Base-by-base conservation (phyloP, 2,329 filamentous ascomycete genomes). In the Ophiostoma sp. region DNA sequence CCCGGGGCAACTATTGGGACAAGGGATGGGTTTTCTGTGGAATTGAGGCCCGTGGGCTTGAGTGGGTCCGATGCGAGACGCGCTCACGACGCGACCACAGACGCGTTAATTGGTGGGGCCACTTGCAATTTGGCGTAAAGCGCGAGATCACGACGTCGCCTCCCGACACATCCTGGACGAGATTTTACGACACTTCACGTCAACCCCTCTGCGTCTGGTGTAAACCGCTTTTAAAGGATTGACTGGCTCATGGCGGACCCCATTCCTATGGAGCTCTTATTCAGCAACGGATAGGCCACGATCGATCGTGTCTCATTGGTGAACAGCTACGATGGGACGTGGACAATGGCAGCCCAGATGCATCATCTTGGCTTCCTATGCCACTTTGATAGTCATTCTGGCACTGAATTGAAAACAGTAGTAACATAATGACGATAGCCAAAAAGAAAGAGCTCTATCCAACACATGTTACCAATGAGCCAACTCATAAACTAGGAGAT, bases 1-100 rank as follows among this genome's bases (percentile, higher is more conserved):
- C 63, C 62, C 63, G 63, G 41, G 63, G 63, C 63, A 64, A 64
- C 63, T 44, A 64, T 64, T 64, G 62, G 62, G 62, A 44, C 62
- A 27, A 64, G 62, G 62, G 62, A 55, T n/a, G n/a, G 18, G 18
- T 55, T 55, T 55, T 38, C 42, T 27, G 63, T 64, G 63, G 42
- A 47, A 38, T 47, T 42, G 63, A 64, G 63, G 63, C 63, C 63
- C 63, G n/a, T 64, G 63, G 11, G n/a, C 41, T 14, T 2, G 5
- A 44, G 63, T 64, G 63, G 63, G 11, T 47, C 40, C 6, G 18
- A 64, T 64, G 63, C 42, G 63, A 14, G 42, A 64, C 63, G 63
- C 63, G 63, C 27, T 27, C 18, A 64, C 27, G 41, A 47, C 63
- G 63, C 63, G 63, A 18, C 38, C 2, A 6, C 3, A 63, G 60